Conservation (phyloP, 2,329 filamentous ascomycete species). For the Aspergillus tanneri region DNA sequence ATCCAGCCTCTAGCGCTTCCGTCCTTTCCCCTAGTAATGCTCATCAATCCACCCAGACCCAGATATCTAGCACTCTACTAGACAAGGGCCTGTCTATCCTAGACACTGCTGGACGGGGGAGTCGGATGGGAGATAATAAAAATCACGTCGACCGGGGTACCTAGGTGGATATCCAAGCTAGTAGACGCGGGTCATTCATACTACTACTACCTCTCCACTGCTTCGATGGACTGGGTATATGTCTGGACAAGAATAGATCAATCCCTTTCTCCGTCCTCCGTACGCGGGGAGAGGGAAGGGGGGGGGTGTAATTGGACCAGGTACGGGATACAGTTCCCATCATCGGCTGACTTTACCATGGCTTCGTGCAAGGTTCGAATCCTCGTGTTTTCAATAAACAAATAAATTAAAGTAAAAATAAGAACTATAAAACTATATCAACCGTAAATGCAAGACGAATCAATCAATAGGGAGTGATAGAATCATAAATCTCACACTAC, state of each 20-base stretch:
- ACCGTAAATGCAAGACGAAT: no score
- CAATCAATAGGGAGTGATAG: no score
- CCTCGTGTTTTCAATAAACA: no score
- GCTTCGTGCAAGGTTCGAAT: no score
- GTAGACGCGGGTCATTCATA: background rate
- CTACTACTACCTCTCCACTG: background rate
- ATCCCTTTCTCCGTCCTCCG: background rate
- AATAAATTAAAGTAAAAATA: no score
- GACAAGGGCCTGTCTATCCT: background rate
- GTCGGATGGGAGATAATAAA: background rate
- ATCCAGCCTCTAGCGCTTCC: conserved; percentile 3
- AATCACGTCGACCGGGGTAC: background rate
- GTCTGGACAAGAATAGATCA: background rate
- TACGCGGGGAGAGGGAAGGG: no score
- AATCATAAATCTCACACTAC: no score
- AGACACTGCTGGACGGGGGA: background rate
- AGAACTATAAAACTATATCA: no score
- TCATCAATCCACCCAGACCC: conserved; percentile 3
- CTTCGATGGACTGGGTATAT: background rate
- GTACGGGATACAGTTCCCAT: background rate
- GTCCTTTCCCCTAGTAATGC: no score
- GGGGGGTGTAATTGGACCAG: no score
- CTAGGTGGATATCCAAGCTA: background rate
- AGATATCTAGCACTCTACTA: background rate
- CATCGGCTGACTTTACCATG: no score